Evolutionary conservation across 352 stramenopile genomes (phyloP).

Genomic region (Saprolegnia diclina): DNA sequence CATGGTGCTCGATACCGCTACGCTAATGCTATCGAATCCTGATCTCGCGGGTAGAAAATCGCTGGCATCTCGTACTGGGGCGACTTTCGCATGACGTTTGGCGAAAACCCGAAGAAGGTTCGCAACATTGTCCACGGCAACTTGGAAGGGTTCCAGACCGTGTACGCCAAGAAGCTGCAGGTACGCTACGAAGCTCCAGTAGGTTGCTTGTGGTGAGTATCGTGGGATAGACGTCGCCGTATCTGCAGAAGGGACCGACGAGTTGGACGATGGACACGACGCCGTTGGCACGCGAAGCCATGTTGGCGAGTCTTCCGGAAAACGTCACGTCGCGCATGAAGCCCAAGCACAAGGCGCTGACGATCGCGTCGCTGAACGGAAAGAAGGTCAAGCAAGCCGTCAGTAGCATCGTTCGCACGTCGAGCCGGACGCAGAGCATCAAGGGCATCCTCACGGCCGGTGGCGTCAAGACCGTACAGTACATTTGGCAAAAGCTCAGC

Average conservation of each 20-base stretch:
- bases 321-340: constrained; percentile 24
- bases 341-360: neutral
- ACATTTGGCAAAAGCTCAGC: constrained; percentile 80
- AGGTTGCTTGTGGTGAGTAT: constrained; percentile 8
- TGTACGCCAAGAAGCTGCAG: constrained; percentile 74
- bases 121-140: constrained; percentile 88
- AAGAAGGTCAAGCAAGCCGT: constrained; percentile 63
- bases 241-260: constrained; percentile 32
- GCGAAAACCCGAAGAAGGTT: constrained; percentile 87
- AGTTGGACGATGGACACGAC: neutral
- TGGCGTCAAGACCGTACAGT: constrained; percentile 68
- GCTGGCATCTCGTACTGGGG: constrained; percentile 85
- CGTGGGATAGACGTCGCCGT: constrained; percentile 49
- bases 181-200: constrained; percentile 32
- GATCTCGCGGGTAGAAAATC: constrained; percentile 48
- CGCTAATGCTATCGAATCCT: constrained; percentile 25
- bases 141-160: constrained; percentile 55
- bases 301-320: constrained; percentile 8
- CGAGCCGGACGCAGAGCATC: constrained; percentile 83
- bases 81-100: constrained; percentile 88
- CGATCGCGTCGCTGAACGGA: constrained; percentile 34
- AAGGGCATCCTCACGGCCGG: constrained; percentile 85
- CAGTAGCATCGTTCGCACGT: constrained; percentile 68
- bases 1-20: no score
- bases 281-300: constrained; percentile 16